phyloP scores from a whole-genome alignment of 1,284 basidiomycete species.

The Moesziomyces aphidis region DNA sequence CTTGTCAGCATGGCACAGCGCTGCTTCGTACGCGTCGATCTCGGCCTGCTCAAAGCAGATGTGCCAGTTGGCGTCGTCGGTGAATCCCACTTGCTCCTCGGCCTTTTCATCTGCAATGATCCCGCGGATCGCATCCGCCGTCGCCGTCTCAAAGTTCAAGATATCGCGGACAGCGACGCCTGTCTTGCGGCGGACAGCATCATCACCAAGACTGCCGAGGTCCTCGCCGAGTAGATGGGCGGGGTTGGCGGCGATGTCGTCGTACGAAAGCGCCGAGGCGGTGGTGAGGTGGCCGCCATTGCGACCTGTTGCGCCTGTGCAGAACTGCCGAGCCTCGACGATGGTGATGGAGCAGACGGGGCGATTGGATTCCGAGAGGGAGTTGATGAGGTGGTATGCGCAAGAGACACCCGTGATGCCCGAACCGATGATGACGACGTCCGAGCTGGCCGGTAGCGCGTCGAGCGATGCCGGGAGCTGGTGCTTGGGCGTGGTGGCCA shows the following conservation, averaged over 20 bases:
- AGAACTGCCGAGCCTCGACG: slow-evolving; percentile 51
- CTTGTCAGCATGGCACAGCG: slow-evolving; percentile 21
- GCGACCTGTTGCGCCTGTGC: slow-evolving; percentile 53
- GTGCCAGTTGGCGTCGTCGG: slow-evolving; percentile 48
- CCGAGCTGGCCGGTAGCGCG: not conserved
- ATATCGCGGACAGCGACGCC: slow-evolving; percentile 35
- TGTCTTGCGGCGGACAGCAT: not conserved
- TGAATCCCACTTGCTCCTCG: slow-evolving; percentile 19
- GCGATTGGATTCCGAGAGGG: slow-evolving; percentile 3
- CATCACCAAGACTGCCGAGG: not conserved
- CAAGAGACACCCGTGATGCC: slow-evolving; percentile 52
- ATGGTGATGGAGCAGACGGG: slow-evolving; percentile 20
- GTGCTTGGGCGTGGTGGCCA: slow-evolving; percentile 18
- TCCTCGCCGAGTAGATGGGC: slow-evolving; percentile 22
- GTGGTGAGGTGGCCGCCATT: slow-evolving; percentile 60
- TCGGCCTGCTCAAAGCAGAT: slow-evolving; percentile 40
- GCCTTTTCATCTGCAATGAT: slow-evolving; percentile 15
- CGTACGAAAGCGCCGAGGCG: slow-evolving; percentile 45
- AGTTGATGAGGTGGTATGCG: slow-evolving; percentile 41
- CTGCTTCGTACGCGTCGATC: slow-evolving; percentile 35
- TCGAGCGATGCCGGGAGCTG: slow-evolving; percentile 8
- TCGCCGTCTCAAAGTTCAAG: slow-evolving; percentile 35
- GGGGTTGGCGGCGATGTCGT: slow-evolving; percentile 42
- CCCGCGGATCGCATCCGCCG: slow-evolving; percentile 19
- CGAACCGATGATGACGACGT: slow-evolving; percentile 46